These are phyloP conservation scores for Mycena leptocephala DNA, from an alignment of 768 basidiomycete genomes.

Conservation along the genomic window DNA sequence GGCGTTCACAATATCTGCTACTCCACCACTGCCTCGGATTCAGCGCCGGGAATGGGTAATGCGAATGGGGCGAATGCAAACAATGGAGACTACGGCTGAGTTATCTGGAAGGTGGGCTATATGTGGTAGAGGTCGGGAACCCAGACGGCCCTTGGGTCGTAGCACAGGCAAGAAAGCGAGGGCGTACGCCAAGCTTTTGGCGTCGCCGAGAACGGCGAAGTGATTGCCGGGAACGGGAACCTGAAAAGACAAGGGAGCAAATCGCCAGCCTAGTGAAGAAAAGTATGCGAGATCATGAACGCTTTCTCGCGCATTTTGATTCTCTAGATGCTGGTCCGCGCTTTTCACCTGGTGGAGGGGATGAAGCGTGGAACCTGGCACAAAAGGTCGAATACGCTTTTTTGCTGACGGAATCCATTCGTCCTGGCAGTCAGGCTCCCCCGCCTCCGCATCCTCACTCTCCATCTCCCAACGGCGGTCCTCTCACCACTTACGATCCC, in stretches of 20 bases:
- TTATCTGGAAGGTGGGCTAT: conserved; percentile 81
- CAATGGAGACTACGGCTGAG: conserved; percentile 85
- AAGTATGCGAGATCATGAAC: conserved; percentile 88
- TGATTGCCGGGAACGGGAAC: conserved; percentile 34
- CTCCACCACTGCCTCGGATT: conserved; percentile 26
- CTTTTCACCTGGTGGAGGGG: conserved; percentile 51
- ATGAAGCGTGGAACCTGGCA: conserved; percentile 55
- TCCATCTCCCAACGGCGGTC: conserved; percentile 24
- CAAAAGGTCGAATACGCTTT: conserved; percentile 78
- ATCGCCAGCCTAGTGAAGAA: conserved; percentile 76
- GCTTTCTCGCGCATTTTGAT: conserved; percentile 89
- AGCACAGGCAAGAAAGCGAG: conserved; percentile 70
- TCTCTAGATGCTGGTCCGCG: conserved; percentile 68
- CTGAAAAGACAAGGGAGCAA: conserved; percentile 72
- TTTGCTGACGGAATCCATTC: conserved; percentile 75
- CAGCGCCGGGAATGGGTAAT: conserved; percentile 11
- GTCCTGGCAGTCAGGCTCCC: conserved; percentile 69
- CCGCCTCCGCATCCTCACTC: conserved; percentile 37
- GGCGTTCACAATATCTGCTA: conserved; percentile 71
- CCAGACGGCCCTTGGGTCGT: conserved; percentile 84
- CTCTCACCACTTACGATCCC: conserved; percentile 17
- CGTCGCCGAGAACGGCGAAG: conserved; percentile 28
- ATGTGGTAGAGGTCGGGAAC: conserved; percentile 88
- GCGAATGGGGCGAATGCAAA: conserved; percentile 56
- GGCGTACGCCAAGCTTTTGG: conserved; percentile 77